These are phyloP conservation scores for Trichoderma sp. DNA, from an alignment of 2,329 filamentous ascomycete species.

Conservation along the genomic window DNA sequence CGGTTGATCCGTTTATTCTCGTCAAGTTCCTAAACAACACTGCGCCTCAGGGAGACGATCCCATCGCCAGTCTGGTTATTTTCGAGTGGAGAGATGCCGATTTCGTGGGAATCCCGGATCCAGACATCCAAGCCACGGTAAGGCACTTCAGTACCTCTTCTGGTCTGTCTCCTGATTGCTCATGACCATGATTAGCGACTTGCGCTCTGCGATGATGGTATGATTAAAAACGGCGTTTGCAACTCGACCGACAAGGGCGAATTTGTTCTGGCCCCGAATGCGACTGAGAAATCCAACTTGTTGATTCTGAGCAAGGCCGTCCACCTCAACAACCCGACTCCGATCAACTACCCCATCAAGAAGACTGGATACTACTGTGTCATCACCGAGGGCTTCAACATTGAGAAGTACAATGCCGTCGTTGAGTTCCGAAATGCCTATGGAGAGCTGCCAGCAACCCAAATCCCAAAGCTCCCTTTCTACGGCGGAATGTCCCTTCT, in stretches of 20 bases:
- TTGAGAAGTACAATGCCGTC: slow-evolving; percentile 70
- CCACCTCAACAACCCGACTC: slow-evolving; percentile 70
- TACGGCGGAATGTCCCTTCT: slow-evolving; percentile 93
- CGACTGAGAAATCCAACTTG: slow-evolving; percentile 65
- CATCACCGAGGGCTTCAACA: slow-evolving; percentile 67
- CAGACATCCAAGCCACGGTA: slow-evolving; percentile 54
- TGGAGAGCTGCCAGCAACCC: slow-evolving; percentile 88
- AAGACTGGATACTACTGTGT: slow-evolving; percentile 97
- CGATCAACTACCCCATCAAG: slow-evolving; percentile 78
- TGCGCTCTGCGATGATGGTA: slow-evolving; percentile 66
- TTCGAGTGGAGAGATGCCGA: slow-evolving; percentile 91
- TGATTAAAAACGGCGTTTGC: slow-evolving; percentile 68
- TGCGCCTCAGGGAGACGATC: slow-evolving; percentile 59
- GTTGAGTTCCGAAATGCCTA: slow-evolving; percentile 95
- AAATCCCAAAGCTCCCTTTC: slow-evolving; percentile 96
- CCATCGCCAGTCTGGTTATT: slow-evolving; percentile 77
- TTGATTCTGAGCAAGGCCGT: slow-evolving; percentile 76
- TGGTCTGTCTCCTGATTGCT: background rate
- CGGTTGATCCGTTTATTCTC: slow-evolving; percentile 83
- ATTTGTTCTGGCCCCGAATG: slow-evolving; percentile 78
- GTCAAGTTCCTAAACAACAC: slow-evolving; percentile 68
- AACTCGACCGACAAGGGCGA: slow-evolving; percentile 73
- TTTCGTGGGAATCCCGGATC: slow-evolving; percentile 67
- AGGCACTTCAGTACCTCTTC: slow-evolving; percentile 23
- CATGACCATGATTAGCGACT: slow-evolving; percentile 45